Conservation (phyloP, 2,329 filamentous ascomycete genomes). For the Hypoxylon sp. region DNA sequence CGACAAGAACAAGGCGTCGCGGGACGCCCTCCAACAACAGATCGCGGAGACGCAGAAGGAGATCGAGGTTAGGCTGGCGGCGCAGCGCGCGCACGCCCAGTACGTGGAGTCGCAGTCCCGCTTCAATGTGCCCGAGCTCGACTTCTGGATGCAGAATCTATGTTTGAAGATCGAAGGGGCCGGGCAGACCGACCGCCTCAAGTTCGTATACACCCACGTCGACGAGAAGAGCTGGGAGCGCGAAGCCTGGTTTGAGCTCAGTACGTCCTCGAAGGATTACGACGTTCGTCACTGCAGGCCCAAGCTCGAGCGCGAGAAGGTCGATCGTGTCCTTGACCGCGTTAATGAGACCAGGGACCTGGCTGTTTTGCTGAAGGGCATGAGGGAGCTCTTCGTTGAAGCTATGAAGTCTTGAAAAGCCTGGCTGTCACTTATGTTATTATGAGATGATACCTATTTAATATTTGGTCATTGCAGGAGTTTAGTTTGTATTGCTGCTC, state of each 20-base stretch:
- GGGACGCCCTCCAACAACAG: constrained; percentile 69
- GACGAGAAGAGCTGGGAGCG: constrained; percentile 88
- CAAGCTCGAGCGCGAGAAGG: constrained; percentile 81
- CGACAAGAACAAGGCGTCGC: constrained; percentile 68
- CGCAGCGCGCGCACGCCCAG: constrained; percentile 76
- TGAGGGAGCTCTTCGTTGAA: constrained; percentile 82
- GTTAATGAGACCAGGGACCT: constrained; percentile 86
- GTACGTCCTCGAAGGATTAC: constrained; percentile 84
- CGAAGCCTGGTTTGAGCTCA: constrained; percentile 94
- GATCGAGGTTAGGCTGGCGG: constrained; percentile 76
- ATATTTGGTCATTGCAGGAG: constrained; percentile 9
- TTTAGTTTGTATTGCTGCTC: constrained; percentile 8
- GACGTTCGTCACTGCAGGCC: constrained; percentile 84
- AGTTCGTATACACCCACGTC: constrained; percentile 89
- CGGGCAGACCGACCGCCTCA: constrained; percentile 83
- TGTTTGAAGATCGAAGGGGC: constrained; percentile 91
- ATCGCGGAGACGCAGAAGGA: constrained; percentile 76
- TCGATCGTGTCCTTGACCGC: constrained; percentile 80
- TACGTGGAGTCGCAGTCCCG: constrained; percentile 85
- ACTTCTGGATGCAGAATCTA: constrained; percentile 94
- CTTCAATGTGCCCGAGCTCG: constrained; percentile 91
- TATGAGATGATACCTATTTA: constrained; percentile 23
- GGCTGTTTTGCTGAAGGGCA: constrained; percentile 79
- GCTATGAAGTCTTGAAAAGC: constrained; percentile 65
- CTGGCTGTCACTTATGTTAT: not conserved